Conservation (phyloP, 2,329 filamentous ascomycete genomes). For the Metarhizium brunneum region DNA sequence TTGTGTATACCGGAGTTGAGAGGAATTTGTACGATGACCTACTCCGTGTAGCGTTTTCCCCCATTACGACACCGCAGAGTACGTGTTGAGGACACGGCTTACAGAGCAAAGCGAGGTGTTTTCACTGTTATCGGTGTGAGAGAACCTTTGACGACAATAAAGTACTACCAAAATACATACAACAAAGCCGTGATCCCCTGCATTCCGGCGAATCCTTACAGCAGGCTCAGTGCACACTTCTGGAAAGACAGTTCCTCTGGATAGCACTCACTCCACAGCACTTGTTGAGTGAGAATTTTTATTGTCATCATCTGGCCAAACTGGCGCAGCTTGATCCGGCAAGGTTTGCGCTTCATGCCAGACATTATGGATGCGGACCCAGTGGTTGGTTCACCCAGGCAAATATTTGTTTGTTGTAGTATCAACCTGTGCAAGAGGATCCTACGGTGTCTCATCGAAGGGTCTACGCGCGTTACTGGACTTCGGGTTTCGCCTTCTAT, state of each 20-base stretch:
- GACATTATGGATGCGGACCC: not conserved
- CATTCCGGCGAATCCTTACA: not conserved
- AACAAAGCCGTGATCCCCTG: not conserved
- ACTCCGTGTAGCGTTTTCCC: no score
- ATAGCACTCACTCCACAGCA: not conserved
- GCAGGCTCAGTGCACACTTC: not conserved
- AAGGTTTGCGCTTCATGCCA: slow-evolving; percentile 7
- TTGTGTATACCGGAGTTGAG: not conserved
- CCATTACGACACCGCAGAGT: no score
- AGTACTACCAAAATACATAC: not conserved
- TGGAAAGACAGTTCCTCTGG: not conserved
- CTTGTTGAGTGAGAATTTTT: not conserved
- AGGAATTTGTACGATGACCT: not conserved
- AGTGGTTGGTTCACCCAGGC: not conserved
- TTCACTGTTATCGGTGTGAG: no score
- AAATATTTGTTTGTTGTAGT: not conserved
- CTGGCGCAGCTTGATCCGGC: not conserved
- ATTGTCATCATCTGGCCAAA: not conserved
- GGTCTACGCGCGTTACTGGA: not conserved
- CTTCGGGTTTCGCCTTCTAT: not conserved
- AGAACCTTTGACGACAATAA: not conserved
- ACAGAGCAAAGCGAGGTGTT: no score
- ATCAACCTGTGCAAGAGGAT: not conserved
- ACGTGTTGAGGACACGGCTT: no score
- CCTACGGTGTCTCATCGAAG: not conserved